phyloP scores from a whole-genome alignment of 371 early-diverging fungal genomes.

The Mortierella sp. region DNA sequence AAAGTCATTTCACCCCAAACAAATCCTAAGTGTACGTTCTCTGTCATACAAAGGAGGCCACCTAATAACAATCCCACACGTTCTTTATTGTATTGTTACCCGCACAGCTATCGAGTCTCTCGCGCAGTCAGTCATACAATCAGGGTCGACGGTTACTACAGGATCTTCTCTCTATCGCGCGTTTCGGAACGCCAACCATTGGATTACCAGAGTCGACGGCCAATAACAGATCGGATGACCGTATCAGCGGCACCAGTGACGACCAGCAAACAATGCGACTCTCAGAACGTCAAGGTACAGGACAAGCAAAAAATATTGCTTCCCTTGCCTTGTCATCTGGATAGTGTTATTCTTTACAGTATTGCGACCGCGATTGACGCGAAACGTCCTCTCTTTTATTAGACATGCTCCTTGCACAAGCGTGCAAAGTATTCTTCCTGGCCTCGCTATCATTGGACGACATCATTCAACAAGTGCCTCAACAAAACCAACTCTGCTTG shows the following conservation, averaged over 20 bases:
- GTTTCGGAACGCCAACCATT: slow-evolving; percentile 48
- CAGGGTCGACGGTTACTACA: slow-evolving; percentile 39
- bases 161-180: slow-evolving; percentile 41
- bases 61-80: not conserved
- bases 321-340: not conserved
- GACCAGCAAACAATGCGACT: slow-evolving; percentile 45
- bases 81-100: not conserved
- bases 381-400: not conserved
- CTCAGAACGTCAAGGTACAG: slow-evolving; percentile 50
- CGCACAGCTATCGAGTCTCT: slow-evolving; percentile 17
- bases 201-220: slow-evolving; percentile 22
- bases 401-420: slow-evolving; percentile 55
- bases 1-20: not conserved
- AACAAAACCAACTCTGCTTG: slow-evolving; percentile 47
- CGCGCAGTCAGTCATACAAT: slow-evolving; percentile 10
- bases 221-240: slow-evolving; percentile 19
- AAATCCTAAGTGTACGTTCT: not conserved
- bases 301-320: not conserved
- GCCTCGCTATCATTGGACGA: slow-evolving; percentile 45
- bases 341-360: not conserved
- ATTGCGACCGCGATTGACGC: not conserved
- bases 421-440: slow-evolving; percentile 33
- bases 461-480: slow-evolving; percentile 45
- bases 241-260: slow-evolving; percentile 8
- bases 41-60: not conserved